These are phyloP conservation scores for Syzygium malaccense DNA, from an alignment of 441 rosid genomes.

Conservation along the genomic window DNA sequence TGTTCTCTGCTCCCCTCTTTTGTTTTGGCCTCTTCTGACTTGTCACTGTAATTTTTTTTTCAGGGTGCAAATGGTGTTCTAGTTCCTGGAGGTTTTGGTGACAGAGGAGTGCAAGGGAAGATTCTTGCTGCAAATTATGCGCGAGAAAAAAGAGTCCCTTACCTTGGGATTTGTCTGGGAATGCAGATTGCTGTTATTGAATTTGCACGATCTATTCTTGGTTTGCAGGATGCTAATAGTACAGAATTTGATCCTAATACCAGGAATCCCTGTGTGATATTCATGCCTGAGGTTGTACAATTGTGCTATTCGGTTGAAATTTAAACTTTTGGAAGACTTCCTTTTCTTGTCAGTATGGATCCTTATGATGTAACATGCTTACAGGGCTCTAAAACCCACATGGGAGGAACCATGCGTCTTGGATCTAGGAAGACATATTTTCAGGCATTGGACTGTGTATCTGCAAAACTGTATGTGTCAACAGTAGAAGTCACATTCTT, in stretches of 20 bases:
- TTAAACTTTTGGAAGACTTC: background rate
- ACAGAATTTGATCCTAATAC: conserved; percentile 75
- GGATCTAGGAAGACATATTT: conserved; percentile 59
- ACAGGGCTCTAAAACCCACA: conserved; percentile 61
- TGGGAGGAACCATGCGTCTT: conserved; percentile 76
- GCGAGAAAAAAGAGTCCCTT: conserved; percentile 81
- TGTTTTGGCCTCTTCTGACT: background rate
- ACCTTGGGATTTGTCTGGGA: conserved; percentile 92
- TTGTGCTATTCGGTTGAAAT: background rate
- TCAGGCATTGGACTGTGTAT: conserved; percentile 34
- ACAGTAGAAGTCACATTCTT: background rate
- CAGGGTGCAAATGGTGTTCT: conserved; percentile 92
- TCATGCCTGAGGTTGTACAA: conserved; percentile 87
- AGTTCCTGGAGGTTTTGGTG: conserved; percentile 98
- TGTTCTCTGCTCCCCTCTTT: background rate
- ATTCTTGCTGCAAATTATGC: conserved; percentile 83
- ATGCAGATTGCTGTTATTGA: conserved; percentile 98
- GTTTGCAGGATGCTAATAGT: conserved; percentile 81
- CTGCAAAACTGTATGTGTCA: conserved; percentile 49
- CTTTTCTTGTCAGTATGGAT: background rate
- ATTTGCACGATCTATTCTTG: conserved; percentile 63
- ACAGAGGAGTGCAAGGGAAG: conserved; percentile 93
- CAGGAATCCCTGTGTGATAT: conserved; percentile 70
- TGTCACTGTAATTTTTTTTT: conserved; percentile 6
- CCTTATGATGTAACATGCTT: background rate